Base-by-base conservation (phyloP, 768 basidiomycete genomes). In the Tylopilus balloui region DNA sequence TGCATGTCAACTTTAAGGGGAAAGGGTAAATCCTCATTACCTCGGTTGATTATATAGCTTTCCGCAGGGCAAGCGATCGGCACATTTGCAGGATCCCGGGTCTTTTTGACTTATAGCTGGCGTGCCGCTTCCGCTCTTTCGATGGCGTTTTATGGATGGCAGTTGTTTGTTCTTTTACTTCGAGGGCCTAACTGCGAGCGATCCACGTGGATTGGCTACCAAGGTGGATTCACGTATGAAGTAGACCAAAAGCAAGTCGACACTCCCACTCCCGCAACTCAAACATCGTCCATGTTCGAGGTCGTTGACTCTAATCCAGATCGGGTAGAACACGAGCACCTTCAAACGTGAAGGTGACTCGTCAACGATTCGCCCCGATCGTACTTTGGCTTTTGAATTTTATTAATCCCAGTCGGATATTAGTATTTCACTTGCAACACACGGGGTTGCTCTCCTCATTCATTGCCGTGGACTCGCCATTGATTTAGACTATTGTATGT, bases 141-240 rank as follows among this genome's bases (percentile, higher is more conserved):
- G n/a, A 54, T 74, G 36, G 72, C 59, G 2, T 65, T 69, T 31
- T 58, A 68, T n/a, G 68, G 62, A 2, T 66, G 67, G 41, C 64
- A 64, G 15, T 19, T 75, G 1, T 19, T 68, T 6, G 47, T 73
- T 8, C 65, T 74, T 13, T 49, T 69, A n/a, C 55, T 65, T 14
- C 62, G 72, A 29, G 74, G 74, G 0, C 74, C 74, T 13, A 54
- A 65, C 46, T 68, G 62, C 48, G 48, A 56, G 34, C 63, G 73
- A 45, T 47, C 51, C 41, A 54, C 58, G 32, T 84, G 83, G 83
- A 70, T 84, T 60, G 82, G 84, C 15, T 84, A 78, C 55, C 73
- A 81, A 57, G 82, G 81, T 17, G 81, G 81, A 10, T 47, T 74
- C 15, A 61, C 43, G n/a, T 39, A 39, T 11, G 27, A 43, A 10